Percentiles rank a stretch among this genome's conserved stretches.
Conservation (phyloP, 1,139 yeast genomes). For the Blastobotrys malaysiensis region DNA sequence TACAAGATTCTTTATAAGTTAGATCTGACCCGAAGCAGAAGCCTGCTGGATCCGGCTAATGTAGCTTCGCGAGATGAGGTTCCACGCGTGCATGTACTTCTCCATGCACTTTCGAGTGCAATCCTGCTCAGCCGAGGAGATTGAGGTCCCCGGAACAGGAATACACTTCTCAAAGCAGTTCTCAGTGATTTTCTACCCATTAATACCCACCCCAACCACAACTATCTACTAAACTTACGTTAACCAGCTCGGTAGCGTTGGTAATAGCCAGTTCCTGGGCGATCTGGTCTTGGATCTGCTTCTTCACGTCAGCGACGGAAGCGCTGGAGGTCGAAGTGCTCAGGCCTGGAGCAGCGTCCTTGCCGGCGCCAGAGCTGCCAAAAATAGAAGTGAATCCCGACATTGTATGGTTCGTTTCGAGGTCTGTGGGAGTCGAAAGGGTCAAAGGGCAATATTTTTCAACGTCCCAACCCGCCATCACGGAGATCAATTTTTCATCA, state of each 20-base stretch:
- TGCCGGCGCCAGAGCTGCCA: constrained; percentile 33
- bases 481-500: neutral
- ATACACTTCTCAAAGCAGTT: constrained; percentile 83
- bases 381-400: constrained; percentile 37
- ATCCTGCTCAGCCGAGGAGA: constrained; percentile 41
- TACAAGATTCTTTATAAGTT: neutral
- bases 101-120: constrained; percentile 77
- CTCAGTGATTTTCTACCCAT: constrained; percentile 58
- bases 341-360: constrained; percentile 26
- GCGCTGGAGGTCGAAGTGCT: constrained; percentile 30
- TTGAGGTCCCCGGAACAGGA: constrained; percentile 46
- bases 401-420: constrained; percentile 13
- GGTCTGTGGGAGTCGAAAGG: neutral
- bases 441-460: neutral
- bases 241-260: constrained; percentile 81
- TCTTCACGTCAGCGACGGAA: constrained; percentile 41
- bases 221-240: constrained; percentile 30
- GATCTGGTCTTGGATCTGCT: constrained; percentile 65
- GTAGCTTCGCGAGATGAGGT: constrained; percentile 70
- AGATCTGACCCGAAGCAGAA: constrained; percentile 15
- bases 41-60: constrained; percentile 65
- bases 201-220: constrained; percentile 7
- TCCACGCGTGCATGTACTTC: constrained; percentile 91
- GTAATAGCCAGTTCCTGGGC: constrained; percentile 82
- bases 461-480: neutral